Conservation (phyloP, 495 filamentous ascomycete species). For the Tetracladium setigerum region DNA sequence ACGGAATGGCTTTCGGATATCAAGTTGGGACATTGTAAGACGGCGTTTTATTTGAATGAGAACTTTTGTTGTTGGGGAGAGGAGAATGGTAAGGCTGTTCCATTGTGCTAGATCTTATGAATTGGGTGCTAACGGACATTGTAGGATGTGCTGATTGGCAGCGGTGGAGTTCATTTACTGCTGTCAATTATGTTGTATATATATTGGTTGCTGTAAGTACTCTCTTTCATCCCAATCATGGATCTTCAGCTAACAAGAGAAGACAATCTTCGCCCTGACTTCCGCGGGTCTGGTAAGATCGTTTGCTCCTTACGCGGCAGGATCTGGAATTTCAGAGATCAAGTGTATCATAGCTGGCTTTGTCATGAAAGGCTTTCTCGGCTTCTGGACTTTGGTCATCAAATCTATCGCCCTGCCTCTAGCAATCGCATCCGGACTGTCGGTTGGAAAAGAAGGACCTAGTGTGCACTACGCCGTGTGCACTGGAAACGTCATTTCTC, state of each 20-base stretch:
- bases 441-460: slow-evolving; percentile 94
- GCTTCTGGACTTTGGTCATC: slow-evolving; percentile 86
- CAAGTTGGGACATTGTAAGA: slow-evolving; percentile 89
- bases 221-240: neutral
- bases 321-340: slow-evolving; percentile 97
- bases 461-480: slow-evolving; percentile 98
- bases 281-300: slow-evolving; percentile 82
- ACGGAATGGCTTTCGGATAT: slow-evolving; percentile 97
- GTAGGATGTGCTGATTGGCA: slow-evolving; percentile 85
- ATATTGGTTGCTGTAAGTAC: slow-evolving; percentile 73
- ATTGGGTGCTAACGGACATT: slow-evolving; percentile 21
- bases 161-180: slow-evolving; percentile 70
- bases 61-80: slow-evolving; percentile 98
- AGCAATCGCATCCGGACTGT: slow-evolving; percentile 90
- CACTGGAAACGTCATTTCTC: slow-evolving; percentile 92
- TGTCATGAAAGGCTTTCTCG: slow-evolving; percentile 97
- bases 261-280: slow-evolving; percentile 68
- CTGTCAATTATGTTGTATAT: slow-evolving; percentile 82
- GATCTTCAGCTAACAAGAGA: neutral
- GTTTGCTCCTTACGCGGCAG: slow-evolving; percentile 94
- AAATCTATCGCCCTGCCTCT: slow-evolving; percentile 89
- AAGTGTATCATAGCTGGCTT: slow-evolving; percentile 99
- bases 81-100: slow-evolving; percentile 58
- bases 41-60: slow-evolving; percentile 95
- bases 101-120: neutral